These are phyloP conservation scores for Sclerotinia nivalis DNA, from an alignment of 2,329 filamentous ascomycete genomes.

Conservation along the genomic window DNA sequence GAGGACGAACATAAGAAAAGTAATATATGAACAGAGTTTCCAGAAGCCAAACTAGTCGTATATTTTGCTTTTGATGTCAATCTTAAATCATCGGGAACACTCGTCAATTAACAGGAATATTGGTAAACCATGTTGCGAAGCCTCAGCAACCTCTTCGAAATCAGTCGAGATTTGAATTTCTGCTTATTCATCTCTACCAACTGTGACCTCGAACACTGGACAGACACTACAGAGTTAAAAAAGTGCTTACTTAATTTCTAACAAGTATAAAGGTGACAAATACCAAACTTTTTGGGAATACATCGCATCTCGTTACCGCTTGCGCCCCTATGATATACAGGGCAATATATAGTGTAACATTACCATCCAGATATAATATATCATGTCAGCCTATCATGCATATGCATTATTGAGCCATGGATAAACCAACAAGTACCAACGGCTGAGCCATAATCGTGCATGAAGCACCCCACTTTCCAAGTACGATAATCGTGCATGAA, in stretches of 20 bases:
- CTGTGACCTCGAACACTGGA: background rate
- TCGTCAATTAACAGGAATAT: background rate
- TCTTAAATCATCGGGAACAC: background rate
- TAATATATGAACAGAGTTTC: background rate
- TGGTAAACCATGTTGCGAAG: background rate
- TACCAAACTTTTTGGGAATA: background rate
- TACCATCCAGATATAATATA: too few relatives aligned
- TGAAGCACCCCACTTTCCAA: too few relatives aligned
- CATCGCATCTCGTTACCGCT: background rate
- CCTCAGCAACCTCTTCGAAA: background rate
- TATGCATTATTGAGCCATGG: too few relatives aligned
- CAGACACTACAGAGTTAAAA: background rate
- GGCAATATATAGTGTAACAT: too few relatives aligned
- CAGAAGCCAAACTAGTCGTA: background rate
- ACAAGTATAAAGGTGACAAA: background rate
- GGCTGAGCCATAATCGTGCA: too few relatives aligned
- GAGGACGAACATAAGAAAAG: background rate
- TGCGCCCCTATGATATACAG: too few relatives aligned
- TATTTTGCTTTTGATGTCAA: background rate
- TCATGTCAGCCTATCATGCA: too few relatives aligned
- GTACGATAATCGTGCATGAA: too few relatives aligned
- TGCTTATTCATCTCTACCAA: background rate
- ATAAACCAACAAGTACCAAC: too few relatives aligned
- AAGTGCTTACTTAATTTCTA: background rate
- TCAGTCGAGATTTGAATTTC: background rate